phyloP scores from a whole-genome alignment of 352 stramenopile species.

The Globisporangium solare region DNA sequence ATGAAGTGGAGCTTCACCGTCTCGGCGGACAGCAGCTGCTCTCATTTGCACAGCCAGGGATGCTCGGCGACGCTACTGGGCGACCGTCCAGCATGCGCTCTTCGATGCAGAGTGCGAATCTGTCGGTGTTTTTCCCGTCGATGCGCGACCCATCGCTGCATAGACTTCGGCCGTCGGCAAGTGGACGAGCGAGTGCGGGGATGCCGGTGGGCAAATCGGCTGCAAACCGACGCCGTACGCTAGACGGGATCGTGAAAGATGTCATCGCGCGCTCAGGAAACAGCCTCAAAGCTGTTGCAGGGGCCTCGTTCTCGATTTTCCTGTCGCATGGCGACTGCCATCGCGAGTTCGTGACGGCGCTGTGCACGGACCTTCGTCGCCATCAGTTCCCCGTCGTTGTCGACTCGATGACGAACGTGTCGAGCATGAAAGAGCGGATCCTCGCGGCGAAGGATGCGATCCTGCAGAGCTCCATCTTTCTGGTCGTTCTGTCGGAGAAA shows the following conservation, averaged over 20 bases:
- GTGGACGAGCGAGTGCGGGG: neutral
- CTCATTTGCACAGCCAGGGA: conserved; percentile 15
- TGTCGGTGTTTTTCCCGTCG: conserved; percentile 13
- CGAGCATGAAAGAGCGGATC: conserved; percentile 72
- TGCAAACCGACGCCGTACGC: conserved; percentile 11
- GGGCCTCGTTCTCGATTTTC: conserved; percentile 49
- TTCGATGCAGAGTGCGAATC: conserved; percentile 11
- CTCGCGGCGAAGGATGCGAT: conserved; percentile 77
- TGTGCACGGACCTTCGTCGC: conserved; percentile 47
- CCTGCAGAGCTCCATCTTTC: conserved; percentile 54
- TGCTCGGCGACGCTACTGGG: conserved; percentile 15
- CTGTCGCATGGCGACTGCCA: conserved; percentile 76
- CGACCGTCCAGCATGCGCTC: conserved; percentile 10
- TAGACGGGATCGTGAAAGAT: conserved; percentile 61
- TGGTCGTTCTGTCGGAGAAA: conserved; percentile 72
- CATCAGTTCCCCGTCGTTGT: conserved; percentile 48
- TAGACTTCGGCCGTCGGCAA: conserved; percentile 7
- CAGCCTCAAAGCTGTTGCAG: neutral
- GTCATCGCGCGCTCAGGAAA: conserved; percentile 27
- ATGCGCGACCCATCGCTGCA: conserved; percentile 8
- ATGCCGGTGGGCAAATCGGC: neutral
- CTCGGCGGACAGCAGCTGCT: conserved; percentile 24
- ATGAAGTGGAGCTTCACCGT: conserved; percentile 71
- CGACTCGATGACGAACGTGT: conserved; percentile 67
- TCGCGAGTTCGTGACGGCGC: conserved; percentile 51